These are phyloP conservation scores for Xylariaceae sp. DNA, from an alignment of 2,329 filamentous ascomycete genomes.

Conservation along the genomic window DNA sequence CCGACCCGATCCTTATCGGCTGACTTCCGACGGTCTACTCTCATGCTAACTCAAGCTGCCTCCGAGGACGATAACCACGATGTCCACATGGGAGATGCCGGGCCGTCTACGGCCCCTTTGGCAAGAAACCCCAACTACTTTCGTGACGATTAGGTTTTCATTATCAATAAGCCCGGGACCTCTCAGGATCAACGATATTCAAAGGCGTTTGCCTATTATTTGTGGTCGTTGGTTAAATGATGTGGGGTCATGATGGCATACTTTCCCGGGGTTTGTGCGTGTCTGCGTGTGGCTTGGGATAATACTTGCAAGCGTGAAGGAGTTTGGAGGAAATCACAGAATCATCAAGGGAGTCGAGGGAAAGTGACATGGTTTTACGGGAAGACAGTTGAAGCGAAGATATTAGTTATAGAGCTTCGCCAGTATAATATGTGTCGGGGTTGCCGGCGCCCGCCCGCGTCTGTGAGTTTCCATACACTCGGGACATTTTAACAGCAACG, in stretches of 20 bases:
- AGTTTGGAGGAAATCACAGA: slow-evolving; percentile 14
- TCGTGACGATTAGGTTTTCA: slow-evolving; percentile 35
- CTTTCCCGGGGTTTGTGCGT: slow-evolving; percentile 20
- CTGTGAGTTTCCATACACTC: too few relatives aligned
- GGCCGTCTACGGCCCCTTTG: slow-evolving; percentile 49
- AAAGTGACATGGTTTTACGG: slow-evolving; percentile 11
- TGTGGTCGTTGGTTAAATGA: slow-evolving; percentile 26
- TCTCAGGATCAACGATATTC: neutral
- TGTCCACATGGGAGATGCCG: slow-evolving; percentile 52
- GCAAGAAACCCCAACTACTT: slow-evolving; percentile 46
- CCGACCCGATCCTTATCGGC: slow-evolving; percentile 48
- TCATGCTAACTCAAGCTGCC: slow-evolving; percentile 16
- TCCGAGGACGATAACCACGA: slow-evolving; percentile 38
- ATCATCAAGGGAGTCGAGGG: neutral
- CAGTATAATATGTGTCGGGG: too few relatives aligned
- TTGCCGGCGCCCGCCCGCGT: too few relatives aligned
- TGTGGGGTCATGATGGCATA: slow-evolving; percentile 23
- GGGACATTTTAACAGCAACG: too few relatives aligned
- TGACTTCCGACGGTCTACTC: slow-evolving; percentile 28
- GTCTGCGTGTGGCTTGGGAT: slow-evolving; percentile 7
- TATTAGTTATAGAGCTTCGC: slow-evolving; percentile 12
- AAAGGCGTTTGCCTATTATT: slow-evolving; percentile 21
- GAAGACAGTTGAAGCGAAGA: slow-evolving; percentile 8
- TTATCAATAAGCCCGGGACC: neutral
- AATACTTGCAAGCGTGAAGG: slow-evolving; percentile 18